Percentiles rank a stretch among this genome's conserved stretches.
Evolutionary conservation across 176 grass and related monocot genomes (phyloP).

Genomic region (Thinopyrum elongatum): DNA sequence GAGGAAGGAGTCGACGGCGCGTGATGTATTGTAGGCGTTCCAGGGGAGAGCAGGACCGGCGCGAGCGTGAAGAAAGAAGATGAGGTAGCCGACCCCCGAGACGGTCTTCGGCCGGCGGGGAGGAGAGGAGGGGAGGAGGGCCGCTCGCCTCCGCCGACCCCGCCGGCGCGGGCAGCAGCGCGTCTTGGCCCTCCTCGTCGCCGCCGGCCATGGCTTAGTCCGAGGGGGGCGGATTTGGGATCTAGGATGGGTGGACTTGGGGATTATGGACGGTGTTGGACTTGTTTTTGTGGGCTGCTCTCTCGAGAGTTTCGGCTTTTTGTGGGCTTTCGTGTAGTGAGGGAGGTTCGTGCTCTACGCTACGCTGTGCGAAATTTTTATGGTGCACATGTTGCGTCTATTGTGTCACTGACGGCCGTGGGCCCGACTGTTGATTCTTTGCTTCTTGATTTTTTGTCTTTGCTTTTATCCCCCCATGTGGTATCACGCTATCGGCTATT

Average conservation of each 20-base stretch:
- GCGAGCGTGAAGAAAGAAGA: slow-evolving; percentile 83
- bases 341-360: too few species aligned
- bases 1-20: slow-evolving; percentile 95
- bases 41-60: slow-evolving; percentile 84
- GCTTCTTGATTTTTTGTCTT: too few species aligned
- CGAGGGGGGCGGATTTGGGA: not conserved
- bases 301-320: too few species aligned
- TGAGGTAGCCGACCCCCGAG: slow-evolving; percentile 57
- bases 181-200: slow-evolving; percentile 21
- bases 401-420: too few species aligned
- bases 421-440: too few species aligned
- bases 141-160: not conserved
- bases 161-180: slow-evolving; percentile 26
- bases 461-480: too few species aligned
- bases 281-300: too few species aligned
- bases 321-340: too few species aligned
- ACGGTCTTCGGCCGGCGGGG: slow-evolving; percentile 50
- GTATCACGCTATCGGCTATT: too few species aligned
- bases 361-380: too few species aligned
- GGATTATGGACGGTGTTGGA: too few species aligned
- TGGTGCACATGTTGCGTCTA: too few species aligned
- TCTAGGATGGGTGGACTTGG: not conserved
- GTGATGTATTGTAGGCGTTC: slow-evolving; percentile 99
- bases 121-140: not conserved
- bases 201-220: slow-evolving; percentile 28